Base-by-base conservation (phyloP, 371 early-diverging fungal species). In the Mortierella sp. region DNA sequence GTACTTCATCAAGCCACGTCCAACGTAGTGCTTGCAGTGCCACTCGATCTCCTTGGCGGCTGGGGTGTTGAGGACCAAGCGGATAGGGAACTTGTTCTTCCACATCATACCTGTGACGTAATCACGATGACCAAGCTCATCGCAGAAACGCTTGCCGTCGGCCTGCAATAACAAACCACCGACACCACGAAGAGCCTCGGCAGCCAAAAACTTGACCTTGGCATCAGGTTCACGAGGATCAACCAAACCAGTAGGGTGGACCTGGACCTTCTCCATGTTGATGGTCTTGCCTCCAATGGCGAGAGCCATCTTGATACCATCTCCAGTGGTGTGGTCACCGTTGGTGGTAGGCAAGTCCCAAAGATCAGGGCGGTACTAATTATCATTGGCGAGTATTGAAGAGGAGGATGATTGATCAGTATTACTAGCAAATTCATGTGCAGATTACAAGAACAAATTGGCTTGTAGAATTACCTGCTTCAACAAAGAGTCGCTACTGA, bases 221-320 rank as follows among this genome's bases (percentile, higher is more conserved):
- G 95, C 95, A 73, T 93, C 91, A 37, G 97, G 97, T 54, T 97
- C 96, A 49, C 91, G 90, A 51, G 95, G 94, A 78, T 95, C 95
- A 34, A 97, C 96, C 58, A 97, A 85, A 78, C 98, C 98, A 28
- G 98, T 98, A 56, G 98, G 98, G 79, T 98, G 98, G 37, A 98
- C 97, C 85, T 98, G 98, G 56, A 98, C 95, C 85, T 96, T 96
- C 70, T 98, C 97, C 88, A 98, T 90, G 86, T 97, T 96, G 70
- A 96, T 91, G 43, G 93, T 90, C 86, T 89, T 93, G 51, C 93
- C 96, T 54, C 98, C 97, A 61, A 90, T 88, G 29, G 87, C 90
- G 29, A 89, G 75, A 42, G 94, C 88, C 92, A 98, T 93, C 87
- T 95, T 95, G 85, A 96, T 92, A 82, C 97, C 98, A 81, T 98